Evolutionary conservation across 805 yeast genomes (phyloP).

Genomic region (Kluyveromyces starmeri): DNA sequence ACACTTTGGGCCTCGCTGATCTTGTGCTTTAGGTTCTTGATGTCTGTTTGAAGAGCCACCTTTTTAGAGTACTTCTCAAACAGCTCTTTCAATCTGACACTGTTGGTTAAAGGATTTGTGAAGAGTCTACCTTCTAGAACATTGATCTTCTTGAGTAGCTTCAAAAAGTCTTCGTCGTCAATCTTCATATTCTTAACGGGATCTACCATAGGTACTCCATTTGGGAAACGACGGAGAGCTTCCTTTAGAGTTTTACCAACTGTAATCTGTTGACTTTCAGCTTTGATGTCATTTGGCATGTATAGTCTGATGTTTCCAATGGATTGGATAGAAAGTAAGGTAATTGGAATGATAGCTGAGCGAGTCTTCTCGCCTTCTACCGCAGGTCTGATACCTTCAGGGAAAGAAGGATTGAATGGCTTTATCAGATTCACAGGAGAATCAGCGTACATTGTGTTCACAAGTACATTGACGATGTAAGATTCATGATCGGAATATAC

Average conservation of each 20-base stretch:
- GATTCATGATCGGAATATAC: constrained; percentile 78
- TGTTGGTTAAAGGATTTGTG: constrained; percentile 58
- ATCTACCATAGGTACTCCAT: constrained; percentile 85
- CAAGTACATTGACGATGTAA: constrained; percentile 77
- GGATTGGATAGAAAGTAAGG: constrained; percentile 63
- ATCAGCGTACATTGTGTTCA: constrained; percentile 67
- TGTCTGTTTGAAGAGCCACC: constrained; percentile 49
- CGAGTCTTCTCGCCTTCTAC: constrained; percentile 58
- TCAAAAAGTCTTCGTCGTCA: constrained; percentile 66
- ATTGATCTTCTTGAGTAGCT: constrained; percentile 66
- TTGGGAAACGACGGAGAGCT: constrained; percentile 75
- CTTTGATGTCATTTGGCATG: constrained; percentile 67
- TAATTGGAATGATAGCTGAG: constrained; percentile 76
- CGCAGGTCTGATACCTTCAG: constrained; percentile 86
- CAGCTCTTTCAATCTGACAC: constrained; percentile 50
- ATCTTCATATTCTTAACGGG: constrained; percentile 92
- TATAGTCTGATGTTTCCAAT: constrained; percentile 75
- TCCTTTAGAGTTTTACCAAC: constrained; percentile 67
- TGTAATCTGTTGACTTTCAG: constrained; percentile 50
- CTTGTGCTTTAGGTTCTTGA: constrained; percentile 51
- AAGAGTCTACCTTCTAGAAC: constrained; percentile 68
- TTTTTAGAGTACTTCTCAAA: constrained; percentile 61
- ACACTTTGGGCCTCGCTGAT: constrained; percentile 82
- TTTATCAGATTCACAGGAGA: constrained; percentile 78
- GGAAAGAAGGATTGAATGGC: constrained; percentile 66